Evolutionary conservation across 208 protist genomes (phyloP), one percentile per base, ranked within the genome.

Genomic region (Trypanosoma brucei): DNA sequence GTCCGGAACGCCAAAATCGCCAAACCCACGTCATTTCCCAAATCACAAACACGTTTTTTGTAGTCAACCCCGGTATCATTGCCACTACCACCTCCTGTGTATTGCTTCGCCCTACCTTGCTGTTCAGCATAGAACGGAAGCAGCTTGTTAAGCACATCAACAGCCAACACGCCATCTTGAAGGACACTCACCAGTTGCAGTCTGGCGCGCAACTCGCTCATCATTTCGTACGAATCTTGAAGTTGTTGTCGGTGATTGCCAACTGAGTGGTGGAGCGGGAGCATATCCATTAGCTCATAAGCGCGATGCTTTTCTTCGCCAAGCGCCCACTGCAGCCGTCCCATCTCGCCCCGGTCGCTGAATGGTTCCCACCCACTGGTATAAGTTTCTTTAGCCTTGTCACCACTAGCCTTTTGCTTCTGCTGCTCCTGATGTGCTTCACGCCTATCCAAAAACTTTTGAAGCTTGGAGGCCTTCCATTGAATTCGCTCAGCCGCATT

Each of bases 1-100:
- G 34, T 13, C 4, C 37, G 31, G 62, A 65, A 65, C 3, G 59
- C 59, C 44, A 59, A 65, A 60, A 71, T 65, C 22, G 66, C 66
- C 3, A 42, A 38, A 34, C 35, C 37, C 13, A 64, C 40, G 3
- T 59, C 57, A 34, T 55, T 42, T 31, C 50, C 39, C 31, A 70
- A 33, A 33, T 55, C 33, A 54, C 30, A 36, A 22, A 62, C 4
- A 37, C 31, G 30, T n/a, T 14, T 36, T 9, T 38, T 30, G 5
- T 8, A 14, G n/a, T 36, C 37, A 7, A 1, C 33, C 33, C 48
- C n/a, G 31, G 45, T 31, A 49, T 3, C 1, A 45, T 11, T 34
- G 38, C 33, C 34, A 8, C 6, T 45, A 13, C 55, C 36, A 50
- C 46, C 31, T 48, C 37, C 39, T 2, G 50, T 39, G 14, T 46